Conservation (phyloP, 2,329 filamentous ascomycete species). For the Penicillium paneum region DNA sequence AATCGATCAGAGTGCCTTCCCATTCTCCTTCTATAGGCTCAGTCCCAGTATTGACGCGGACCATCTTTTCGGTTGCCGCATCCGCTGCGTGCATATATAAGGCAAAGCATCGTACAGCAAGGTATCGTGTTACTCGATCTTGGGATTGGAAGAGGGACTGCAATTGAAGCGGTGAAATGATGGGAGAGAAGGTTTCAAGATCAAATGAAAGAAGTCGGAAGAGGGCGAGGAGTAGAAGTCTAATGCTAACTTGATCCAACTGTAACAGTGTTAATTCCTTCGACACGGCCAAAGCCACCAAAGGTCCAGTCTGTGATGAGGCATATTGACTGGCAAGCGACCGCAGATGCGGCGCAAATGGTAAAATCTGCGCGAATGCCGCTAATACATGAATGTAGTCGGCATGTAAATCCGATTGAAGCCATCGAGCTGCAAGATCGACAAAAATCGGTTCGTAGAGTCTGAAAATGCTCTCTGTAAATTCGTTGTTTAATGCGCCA, state of each 20-base stretch:
- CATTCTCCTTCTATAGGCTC: constrained; percentile 65
- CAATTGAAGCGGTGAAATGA: constrained; percentile 65
- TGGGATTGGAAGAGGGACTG: constrained; percentile 63
- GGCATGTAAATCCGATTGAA: constrained; percentile 39
- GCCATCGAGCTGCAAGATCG: constrained; percentile 80
- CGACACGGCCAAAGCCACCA: constrained; percentile 33
- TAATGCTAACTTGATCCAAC: constrained; percentile 40
- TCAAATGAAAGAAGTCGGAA: constrained; percentile 81
- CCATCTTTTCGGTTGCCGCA: constrained; percentile 67
- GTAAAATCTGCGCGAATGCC: constrained; percentile 75
- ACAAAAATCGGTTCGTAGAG: constrained; percentile 73
- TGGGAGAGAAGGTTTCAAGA: constrained; percentile 61
- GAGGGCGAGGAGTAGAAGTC: constrained; percentile 60
- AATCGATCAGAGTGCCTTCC: constrained; percentile 75
- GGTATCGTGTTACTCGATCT: constrained; percentile 65
- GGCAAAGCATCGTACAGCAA: constrained; percentile 78
- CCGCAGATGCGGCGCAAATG: constrained; percentile 76
- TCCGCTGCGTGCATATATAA: constrained; percentile 78
- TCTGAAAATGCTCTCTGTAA: constrained; percentile 70
- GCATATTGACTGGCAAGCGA: constrained; percentile 62
- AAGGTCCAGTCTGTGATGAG: constrained; percentile 32
- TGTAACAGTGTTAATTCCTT: constrained; percentile 29
- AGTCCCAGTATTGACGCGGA: constrained; percentile 63
- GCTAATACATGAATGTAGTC: constrained; percentile 53
- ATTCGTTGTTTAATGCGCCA: constrained; percentile 64